Evolutionary conservation across 768 basidiomycete species (phyloP), one percentile per base, ranked within the genome.

Genomic region (Macrocybe gigantea): DNA sequence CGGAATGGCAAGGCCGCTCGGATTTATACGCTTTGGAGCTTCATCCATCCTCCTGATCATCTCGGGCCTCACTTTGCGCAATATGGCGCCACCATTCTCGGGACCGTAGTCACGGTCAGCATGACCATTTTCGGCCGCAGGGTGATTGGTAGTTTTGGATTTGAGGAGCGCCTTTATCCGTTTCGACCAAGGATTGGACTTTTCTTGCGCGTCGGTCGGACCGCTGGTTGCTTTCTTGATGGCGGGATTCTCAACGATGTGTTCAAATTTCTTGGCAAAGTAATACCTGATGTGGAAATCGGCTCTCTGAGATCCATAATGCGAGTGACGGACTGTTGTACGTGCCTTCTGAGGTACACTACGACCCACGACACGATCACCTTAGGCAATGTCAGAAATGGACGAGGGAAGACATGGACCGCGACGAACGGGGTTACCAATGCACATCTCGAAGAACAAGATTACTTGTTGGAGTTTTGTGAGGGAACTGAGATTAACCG

Each of bases 341-440:
- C 74, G 53, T 41, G 87, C 86, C 80, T 82, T 49, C 92, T 76
- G 49, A 84, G 76, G 49, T 82, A 78, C 29, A 95, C 89, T 64
- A 89, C 87, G 49, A 90, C 71, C 85, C 90, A 89, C 0, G 89
- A 90, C 6, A 93, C 78, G 10, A 82, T 57, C 35, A 91, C 79
- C 83, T 91, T 44, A n/a, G 41, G 15, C 43, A 47, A 41, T 39
- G 34, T 13, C 35, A 48, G 22, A 39, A 7, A 45, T 36, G 22
- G 4, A 4, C 22, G 22, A 22, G 22, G 22, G 22, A 4, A 22
- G 22, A 22, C 22, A 22, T 22, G 22, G 22, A 1, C 22, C 22
- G 41, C n/a, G 15, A 73, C 85, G 59, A 53, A 89, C 88, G 33
- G 83, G 83, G 53, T 74, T 86, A 6, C 87, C 86, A 13, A 86